A percentile compares a stretch with the other conserved stretches of the same genome.
phyloP scores from a whole-genome alignment of 2,329 filamentous ascomycete species.

The Monosporascus sp. region DNA sequence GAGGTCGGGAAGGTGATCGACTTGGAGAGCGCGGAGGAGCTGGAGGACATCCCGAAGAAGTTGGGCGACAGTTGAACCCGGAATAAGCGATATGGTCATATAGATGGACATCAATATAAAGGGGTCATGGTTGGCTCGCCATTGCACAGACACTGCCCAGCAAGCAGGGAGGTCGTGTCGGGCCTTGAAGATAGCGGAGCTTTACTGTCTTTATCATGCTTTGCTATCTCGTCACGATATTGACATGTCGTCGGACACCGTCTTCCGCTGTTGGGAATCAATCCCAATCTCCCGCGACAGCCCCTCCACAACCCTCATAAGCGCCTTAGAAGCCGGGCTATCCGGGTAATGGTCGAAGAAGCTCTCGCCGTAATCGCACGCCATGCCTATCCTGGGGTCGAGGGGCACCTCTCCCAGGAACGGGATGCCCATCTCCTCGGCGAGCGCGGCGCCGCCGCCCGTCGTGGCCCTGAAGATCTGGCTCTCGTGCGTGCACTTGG shows the following conservation, averaged over 20 bases:
- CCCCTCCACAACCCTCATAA: constrained; percentile 72
- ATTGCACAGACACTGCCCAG: too few species aligned
- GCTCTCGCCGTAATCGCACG: constrained; percentile 95
- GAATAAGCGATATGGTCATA: too few species aligned
- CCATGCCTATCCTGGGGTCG: constrained; percentile 91
- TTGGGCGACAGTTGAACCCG: constrained; percentile 32
- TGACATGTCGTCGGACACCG: constrained; percentile 40
- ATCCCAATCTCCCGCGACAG: constrained; percentile 63
- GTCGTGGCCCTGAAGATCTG: constrained; percentile 91
- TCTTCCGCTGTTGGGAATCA: constrained; percentile 39
- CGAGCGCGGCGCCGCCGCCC: constrained; percentile 74
- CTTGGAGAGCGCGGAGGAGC: constrained; percentile 71
- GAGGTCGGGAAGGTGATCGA: constrained; percentile 88
- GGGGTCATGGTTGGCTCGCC: too few species aligned
- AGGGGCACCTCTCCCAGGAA: constrained; percentile 88
- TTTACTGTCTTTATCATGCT: constrained; percentile 7
- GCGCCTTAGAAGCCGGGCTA: constrained; percentile 79
- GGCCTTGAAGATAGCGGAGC: constrained; percentile 3
- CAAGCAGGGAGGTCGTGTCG: too few species aligned
- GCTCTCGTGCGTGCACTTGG: constrained; percentile 74
- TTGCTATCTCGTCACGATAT: constrained; percentile 2
- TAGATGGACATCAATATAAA: too few species aligned
- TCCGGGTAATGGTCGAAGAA: constrained; percentile 93
- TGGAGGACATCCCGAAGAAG: constrained; percentile 74
- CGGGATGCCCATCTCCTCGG: constrained; percentile 79